Conservation (phyloP, 305 asterid species). For the Solanum hybrid region DNA sequence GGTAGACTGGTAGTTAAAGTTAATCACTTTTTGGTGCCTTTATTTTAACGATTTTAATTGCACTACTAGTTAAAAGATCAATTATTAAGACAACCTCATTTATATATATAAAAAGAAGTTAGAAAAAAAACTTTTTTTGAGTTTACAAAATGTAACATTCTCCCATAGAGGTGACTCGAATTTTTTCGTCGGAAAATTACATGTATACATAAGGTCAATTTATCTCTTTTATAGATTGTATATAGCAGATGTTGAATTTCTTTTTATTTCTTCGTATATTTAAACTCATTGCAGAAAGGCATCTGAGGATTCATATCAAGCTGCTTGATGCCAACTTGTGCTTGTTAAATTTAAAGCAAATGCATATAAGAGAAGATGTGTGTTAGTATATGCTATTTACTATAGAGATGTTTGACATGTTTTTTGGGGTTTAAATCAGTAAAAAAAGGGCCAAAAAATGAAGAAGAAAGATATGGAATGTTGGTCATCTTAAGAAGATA, state of each 20-base stretch:
- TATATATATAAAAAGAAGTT: too few species aligned
- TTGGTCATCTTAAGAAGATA: neutral
- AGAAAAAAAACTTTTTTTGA: too few species aligned
- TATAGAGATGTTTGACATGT: neutral
- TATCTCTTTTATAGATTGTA: neutral
- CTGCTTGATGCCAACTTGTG: conserved; percentile 7
- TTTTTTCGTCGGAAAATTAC: too few species aligned
- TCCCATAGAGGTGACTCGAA: neutral
- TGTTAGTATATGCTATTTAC: neutral
- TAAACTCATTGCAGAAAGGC: conserved; percentile 1
- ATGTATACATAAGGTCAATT: neutral
- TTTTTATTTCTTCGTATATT: neutral
- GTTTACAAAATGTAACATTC: neutral
- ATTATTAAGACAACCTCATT: neutral
- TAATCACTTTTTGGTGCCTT: neutral
- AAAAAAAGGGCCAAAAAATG: neutral
- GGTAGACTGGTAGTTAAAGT: neutral
- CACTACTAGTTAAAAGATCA: neutral
- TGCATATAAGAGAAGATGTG: neutral
- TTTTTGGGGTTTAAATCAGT: neutral
- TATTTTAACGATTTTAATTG: neutral
- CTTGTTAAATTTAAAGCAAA: neutral
- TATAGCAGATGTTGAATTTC: too few species aligned
- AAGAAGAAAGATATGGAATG: neutral
- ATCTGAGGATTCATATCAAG: conserved; percentile 5